Evolutionary conservation across 352 stramenopile genomes (phyloP), one percentile per base, ranked within the genome.

Genomic region (Phytophthora palmivora): DNA sequence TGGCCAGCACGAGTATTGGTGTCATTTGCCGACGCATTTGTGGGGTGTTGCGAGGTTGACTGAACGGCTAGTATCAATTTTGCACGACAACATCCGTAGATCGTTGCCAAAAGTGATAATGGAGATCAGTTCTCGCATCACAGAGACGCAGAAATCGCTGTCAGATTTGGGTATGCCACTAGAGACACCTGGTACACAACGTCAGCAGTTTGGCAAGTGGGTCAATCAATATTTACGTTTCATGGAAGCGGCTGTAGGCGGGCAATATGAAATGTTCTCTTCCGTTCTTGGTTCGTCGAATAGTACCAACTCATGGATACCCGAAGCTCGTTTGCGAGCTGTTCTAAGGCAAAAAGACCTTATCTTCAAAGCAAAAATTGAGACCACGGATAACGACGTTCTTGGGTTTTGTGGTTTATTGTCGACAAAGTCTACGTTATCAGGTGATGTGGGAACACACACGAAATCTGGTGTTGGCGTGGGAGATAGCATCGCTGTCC

Each of bases 61-160:
- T 10, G 55, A 64, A 5, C 61, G 67, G 3, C 58, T 89, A 38
- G 69, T 84, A 36, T 44, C 57, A 6, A 84, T 87, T 26, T 46
- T 89, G 50, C 65, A 85, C n/a, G 57, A 76, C 36, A 86, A 82
- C 28, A 83, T 87, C 22, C 64, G 67, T 32, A 68, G 67, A 1
- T 77, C 74, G 8, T 59, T 86, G 56, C 79, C 76, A 0, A 67
- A 58, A 14, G 76, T 88, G 10, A 62, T 84, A 16, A n/a, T 50
- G 15, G 74, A 85, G 56, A 86, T 89, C 19, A 63, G 51, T 22
- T 51, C 59, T 9, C 63, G 58, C 12, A 67, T 82, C 12, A 55
- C 45, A 5, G 30, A 52, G 12, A 68, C 57, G 1, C 38, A 69
- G 15, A n/a, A n/a, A n/a, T n/a, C n/a, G 16, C 54, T 53, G 28